These are phyloP conservation scores for Auriscalpium vulgare DNA, from an alignment of 768 basidiomycete species.

Conservation along the genomic window DNA sequence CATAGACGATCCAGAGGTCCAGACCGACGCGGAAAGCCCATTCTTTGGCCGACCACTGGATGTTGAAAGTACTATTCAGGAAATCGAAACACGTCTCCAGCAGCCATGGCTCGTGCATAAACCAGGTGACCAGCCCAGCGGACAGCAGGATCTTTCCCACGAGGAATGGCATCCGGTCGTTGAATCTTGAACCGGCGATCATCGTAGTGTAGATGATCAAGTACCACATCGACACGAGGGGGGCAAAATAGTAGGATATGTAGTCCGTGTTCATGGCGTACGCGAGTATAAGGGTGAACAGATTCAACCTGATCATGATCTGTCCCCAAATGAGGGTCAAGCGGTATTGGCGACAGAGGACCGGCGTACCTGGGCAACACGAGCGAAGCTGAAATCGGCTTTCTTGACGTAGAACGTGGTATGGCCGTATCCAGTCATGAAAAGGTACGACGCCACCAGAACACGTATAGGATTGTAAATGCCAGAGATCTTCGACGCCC, in stretches of 20 bases:
- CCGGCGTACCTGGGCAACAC: conserved; percentile 56
- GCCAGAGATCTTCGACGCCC: conserved; percentile 85
- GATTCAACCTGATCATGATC: conserved; percentile 77
- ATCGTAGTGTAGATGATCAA: conserved; percentile 80
- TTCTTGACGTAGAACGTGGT: conserved; percentile 86
- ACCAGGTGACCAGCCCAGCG: conserved; percentile 51
- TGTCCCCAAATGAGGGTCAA: conserved; percentile 16
- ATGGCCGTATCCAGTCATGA: conserved; percentile 92
- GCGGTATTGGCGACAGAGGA: conserved; percentile 1
- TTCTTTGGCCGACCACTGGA: conserved; percentile 79
- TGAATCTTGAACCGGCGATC: conserved; percentile 60
- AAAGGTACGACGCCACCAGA: conserved; percentile 82
- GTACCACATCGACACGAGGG: conserved; percentile 88
- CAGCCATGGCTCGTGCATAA: conserved; percentile 57
- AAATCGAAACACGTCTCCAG: conserved; percentile 57
- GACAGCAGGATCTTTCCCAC: conserved; percentile 64
- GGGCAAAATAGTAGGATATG: conserved; percentile 85
- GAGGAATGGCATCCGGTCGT: conserved; percentile 61
- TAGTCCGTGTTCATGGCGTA: conserved; percentile 93
- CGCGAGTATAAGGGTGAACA: conserved; percentile 72
- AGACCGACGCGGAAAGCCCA: conserved; percentile 86
- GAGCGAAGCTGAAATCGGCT: conserved; percentile 73
- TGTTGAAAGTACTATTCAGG: conserved; percentile 58
- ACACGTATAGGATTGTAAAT: conserved; percentile 90
- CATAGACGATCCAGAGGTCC: conserved; percentile 85